Evolutionary conservation across 192 early-diverging fungal genomes (phyloP).

Genomic region (Podila minutissima): DNA sequence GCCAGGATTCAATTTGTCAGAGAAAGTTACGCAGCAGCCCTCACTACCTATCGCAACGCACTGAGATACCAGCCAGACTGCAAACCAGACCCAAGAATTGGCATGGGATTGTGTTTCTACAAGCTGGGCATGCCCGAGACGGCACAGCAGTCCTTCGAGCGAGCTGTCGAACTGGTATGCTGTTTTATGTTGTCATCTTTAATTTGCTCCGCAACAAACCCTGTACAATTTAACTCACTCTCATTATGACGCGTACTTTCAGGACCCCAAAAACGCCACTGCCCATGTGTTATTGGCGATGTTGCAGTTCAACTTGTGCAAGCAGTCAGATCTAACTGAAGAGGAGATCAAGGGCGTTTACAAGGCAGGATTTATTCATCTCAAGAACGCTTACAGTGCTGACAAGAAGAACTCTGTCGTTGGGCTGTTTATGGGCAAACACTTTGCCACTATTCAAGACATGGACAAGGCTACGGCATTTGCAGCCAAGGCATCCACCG

Average conservation of each 20-base stretch:
- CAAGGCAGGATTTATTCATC: constrained; percentile 55
- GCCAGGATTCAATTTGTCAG: constrained; percentile 69
- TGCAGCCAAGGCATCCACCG: constrained; percentile 38
- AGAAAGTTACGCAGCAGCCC: constrained; percentile 73
- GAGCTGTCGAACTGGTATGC: constrained; percentile 72
- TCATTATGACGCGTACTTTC: not conserved
- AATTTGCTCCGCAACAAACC: not conserved
- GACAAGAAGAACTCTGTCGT: constrained; percentile 67
- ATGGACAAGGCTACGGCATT: constrained; percentile 41
- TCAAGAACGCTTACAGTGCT: constrained; percentile 59
- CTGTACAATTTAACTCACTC: not conserved
- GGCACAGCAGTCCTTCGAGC: constrained; percentile 76
- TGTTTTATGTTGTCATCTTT: not conserved
- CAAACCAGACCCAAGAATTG: constrained; percentile 76
- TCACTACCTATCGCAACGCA: constrained; percentile 81
- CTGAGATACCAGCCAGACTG: constrained; percentile 67
- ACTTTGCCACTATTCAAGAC: constrained; percentile 27
- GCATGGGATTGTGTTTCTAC: constrained; percentile 89
- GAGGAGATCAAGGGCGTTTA: constrained; percentile 56
- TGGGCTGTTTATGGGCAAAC: constrained; percentile 43
- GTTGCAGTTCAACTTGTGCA: constrained; percentile 82
- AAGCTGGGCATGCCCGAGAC: constrained; percentile 72
- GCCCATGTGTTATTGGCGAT: constrained; percentile 80
- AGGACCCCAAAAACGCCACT: constrained; percentile 71
- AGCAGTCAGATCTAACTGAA: constrained; percentile 50